phyloP scores from a whole-genome alignment of 2,329 filamentous ascomycete genomes.

The Colletotrichum spinosum region DNA sequence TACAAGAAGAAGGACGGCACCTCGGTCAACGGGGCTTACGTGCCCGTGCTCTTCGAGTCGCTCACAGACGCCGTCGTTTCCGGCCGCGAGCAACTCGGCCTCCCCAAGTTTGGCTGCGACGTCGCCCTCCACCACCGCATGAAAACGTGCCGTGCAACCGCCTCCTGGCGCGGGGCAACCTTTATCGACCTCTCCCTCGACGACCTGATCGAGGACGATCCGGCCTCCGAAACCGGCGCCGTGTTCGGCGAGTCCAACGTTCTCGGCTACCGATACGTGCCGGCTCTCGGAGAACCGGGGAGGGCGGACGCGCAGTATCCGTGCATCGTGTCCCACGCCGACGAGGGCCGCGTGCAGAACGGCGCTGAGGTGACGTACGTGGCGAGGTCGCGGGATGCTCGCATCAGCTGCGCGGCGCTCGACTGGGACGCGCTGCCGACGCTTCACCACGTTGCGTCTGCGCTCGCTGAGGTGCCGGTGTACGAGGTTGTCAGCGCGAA shows the following conservation, averaged over 20 bases:
- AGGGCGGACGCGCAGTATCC: constrained; percentile 67
- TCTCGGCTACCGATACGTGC: constrained; percentile 69
- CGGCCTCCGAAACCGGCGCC: constrained; percentile 40
- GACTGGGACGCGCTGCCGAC: constrained; percentile 69
- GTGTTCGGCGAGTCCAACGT: constrained; percentile 49
- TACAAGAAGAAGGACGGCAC: constrained; percentile 63
- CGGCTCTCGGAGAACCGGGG: constrained; percentile 62
- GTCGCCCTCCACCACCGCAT: constrained; percentile 55
- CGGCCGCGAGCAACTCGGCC: constrained; percentile 70
- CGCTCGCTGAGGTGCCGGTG: constrained; percentile 66
- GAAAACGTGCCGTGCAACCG: constrained; percentile 49
- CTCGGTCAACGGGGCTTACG: constrained; percentile 61
- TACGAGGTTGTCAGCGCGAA: constrained; percentile 67
- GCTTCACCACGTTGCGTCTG: constrained; percentile 66
- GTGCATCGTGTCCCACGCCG: constrained; percentile 49
- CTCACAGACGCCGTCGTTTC: constrained; percentile 70
- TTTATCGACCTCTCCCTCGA: constrained; percentile 53
- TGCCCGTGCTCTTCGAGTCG: constrained; percentile 69
- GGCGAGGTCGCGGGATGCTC: constrained; percentile 51
- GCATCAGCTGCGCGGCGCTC: constrained; percentile 60
- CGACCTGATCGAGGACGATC: constrained; percentile 46
- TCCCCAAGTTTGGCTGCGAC: constrained; percentile 68
- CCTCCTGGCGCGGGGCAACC: constrained; percentile 55
- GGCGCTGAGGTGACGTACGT: constrained; percentile 43
- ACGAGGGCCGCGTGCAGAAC: constrained; percentile 45